These are phyloP conservation scores for Podaxis mareebaensis DNA, from an alignment of 768 basidiomycete species.

Conservation along the genomic window DNA sequence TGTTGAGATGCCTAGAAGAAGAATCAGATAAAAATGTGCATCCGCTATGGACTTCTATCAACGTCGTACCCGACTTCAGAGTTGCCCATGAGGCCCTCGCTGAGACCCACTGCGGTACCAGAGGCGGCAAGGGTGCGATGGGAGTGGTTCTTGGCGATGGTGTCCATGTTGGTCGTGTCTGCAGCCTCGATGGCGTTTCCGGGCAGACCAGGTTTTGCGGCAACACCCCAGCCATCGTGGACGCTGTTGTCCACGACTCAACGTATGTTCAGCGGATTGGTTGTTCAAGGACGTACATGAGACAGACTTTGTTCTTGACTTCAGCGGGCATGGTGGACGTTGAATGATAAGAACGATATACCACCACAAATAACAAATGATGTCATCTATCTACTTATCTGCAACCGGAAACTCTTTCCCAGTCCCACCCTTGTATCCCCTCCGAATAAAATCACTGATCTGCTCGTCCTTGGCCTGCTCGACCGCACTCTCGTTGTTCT, in stretches of 20 bases:
- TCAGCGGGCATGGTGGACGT: constrained; percentile 23
- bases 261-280: not conserved
- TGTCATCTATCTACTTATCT: constrained; percentile 28
- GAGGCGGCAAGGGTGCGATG: constrained; percentile 78
- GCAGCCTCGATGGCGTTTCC: constrained; percentile 90
- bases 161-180: constrained; percentile 87
- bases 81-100: constrained; percentile 96
- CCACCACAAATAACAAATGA: not conserved
- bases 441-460: constrained; percentile 40
- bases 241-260: constrained; percentile 48
- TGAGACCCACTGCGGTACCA: constrained; percentile 89
- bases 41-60: constrained; percentile 8
- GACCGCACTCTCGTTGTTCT: constrained; percentile 42
- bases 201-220: constrained; percentile 63
- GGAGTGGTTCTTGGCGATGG: constrained; percentile 74
- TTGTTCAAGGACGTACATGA: constrained; percentile 59
- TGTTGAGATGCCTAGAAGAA: constrained; percentile 80
- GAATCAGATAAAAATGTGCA: not conserved
- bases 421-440: constrained; percentile 33
- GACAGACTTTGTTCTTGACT: constrained; percentile 87
- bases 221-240: constrained; percentile 96
- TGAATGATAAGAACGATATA: not conserved
- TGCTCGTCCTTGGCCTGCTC: constrained; percentile 45
- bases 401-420: constrained; percentile 37
- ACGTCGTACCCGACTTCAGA: constrained; percentile 89